Evolutionary conservation across 352 stramenopile genomes (phyloP), one percentile per base, ranked within the genome.

Genomic region (Globisporangium middletonii): DNA sequence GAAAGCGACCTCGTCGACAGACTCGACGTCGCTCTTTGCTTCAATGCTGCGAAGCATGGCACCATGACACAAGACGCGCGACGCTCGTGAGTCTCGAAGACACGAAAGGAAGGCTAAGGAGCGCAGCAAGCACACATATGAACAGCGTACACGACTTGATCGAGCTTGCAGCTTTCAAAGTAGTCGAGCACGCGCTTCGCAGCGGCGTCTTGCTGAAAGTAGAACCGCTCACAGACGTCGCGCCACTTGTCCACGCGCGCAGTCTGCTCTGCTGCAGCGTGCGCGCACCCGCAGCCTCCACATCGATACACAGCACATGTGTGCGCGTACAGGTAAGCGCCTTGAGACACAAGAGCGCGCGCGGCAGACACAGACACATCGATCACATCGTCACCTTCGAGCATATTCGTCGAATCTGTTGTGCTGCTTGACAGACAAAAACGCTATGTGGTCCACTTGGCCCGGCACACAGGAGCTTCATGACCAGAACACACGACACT

Each of bases 141-240:
- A 13, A 11, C 38, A 44, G 38, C 53, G 43, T 42, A 89, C 82
- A 72, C 78, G 54, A 89, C 77, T 55, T 86, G 73, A 47, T 90
- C 80, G 53, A 82, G 68, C 68, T 76, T 83, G 50, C 60, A 62
- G 38, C 65, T 69, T 61, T 90, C 83, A 54, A 90, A 90, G 60
- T 72, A 73, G 52, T 86, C 75, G 49, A 92, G 59, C 49, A 90
- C 75, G 47, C 76, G 77, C 67, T 88, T 83, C 41, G 83, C 78
- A 41, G 60, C 35, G 6, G 63, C 59, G 55, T 89, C 77, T 41
- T 83, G 65, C 3, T 77, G 53, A 47, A 83, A 89, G 58, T 85
- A 92, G 55, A 86, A 90, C 33, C 69, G 64, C 42, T 65, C 60
- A 55, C 83, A 92, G 11, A 86, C 51, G 50, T 81, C 63, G 18